These are phyloP conservation scores for Paramyrothecium sp. DNA, from an alignment of 2,329 filamentous ascomycete species.

Conservation along the genomic window DNA sequence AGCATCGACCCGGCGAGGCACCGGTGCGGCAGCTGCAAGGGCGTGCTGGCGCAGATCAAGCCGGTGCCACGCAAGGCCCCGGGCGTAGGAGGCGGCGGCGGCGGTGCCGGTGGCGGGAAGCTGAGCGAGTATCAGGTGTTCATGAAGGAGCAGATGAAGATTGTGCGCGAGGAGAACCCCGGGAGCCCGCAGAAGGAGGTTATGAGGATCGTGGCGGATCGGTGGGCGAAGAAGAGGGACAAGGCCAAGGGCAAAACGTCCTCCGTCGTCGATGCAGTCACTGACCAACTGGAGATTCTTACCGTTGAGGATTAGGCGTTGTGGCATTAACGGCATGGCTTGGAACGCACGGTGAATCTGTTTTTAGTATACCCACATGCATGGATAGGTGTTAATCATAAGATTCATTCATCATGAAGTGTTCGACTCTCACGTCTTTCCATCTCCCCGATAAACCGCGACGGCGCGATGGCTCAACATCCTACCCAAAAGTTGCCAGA, in stretches of 20 bases:
- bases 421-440: not conserved
- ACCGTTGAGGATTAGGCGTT: slow-evolving; percentile 18
- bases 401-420: not conserved
- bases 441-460: too few relatives aligned
- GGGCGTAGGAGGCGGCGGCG: slow-evolving; percentile 12
- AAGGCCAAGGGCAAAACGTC: slow-evolving; percentile 11
- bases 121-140: slow-evolving; percentile 48
- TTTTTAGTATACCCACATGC: not conserved
- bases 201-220: slow-evolving; percentile 64
- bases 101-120: slow-evolving; percentile 15
- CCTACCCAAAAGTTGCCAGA: too few relatives aligned
- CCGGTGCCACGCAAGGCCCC: slow-evolving; percentile 62
- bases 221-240: slow-evolving; percentile 54
- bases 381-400: not conserved
- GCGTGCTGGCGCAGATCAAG: slow-evolving; percentile 71
- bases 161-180: slow-evolving; percentile 55
- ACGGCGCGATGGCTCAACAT: too few relatives aligned
- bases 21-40: slow-evolving; percentile 75
- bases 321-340: not conserved
- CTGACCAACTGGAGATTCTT: slow-evolving; percentile 21
- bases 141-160: slow-evolving; percentile 67
- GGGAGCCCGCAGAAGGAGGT: slow-evolving; percentile 63
- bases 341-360: not conserved
- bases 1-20: slow-evolving; percentile 74
- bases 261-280: slow-evolving; percentile 15